phyloP scores from a whole-genome alignment of 257 asterid genomes.

The Parsonsia alboflavescens region DNA sequence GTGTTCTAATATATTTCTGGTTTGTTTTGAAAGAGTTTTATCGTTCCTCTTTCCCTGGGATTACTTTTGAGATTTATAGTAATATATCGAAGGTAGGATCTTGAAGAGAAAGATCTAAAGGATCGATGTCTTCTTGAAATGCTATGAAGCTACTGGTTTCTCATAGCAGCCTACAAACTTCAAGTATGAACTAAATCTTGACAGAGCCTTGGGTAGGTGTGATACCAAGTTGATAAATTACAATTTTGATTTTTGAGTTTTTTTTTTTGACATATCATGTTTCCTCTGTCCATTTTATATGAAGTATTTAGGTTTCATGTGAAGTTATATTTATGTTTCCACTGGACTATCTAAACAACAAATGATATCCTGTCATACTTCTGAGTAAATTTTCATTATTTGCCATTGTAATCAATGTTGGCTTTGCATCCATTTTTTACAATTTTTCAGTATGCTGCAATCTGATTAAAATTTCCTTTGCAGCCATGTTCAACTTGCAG shows the following conservation, averaged over 20 bases:
- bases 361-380: background rate
- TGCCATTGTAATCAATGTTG: background rate
- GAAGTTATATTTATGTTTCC: background rate
- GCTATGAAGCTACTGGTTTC: too few species aligned
- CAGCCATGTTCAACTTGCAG: conserved; percentile 93
- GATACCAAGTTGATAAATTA: background rate
- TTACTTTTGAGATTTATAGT: too few species aligned
- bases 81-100: too few species aligned
- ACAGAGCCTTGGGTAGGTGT: too few species aligned
- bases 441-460: conserved; percentile 1
- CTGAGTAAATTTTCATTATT: background rate
- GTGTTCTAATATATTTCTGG: too few species aligned
- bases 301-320: background rate
- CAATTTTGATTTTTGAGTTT: background rate
- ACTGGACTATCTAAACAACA: background rate
- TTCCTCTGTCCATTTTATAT: background rate
- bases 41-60: too few species aligned
- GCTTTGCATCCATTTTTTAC: background rate
- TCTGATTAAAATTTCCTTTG: conserved; percentile 22
- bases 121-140: too few species aligned
- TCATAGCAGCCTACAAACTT: too few species aligned
- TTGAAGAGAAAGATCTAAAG: too few species aligned
- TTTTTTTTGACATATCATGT: background rate
- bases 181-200: too few species aligned
- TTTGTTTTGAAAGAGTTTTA: too few species aligned